Evolutionary conservation across 2,329 filamentous ascomycete species (phyloP), one percentile per base, ranked within the genome.

Genomic region (Trichothecium sympodiale): DNA sequence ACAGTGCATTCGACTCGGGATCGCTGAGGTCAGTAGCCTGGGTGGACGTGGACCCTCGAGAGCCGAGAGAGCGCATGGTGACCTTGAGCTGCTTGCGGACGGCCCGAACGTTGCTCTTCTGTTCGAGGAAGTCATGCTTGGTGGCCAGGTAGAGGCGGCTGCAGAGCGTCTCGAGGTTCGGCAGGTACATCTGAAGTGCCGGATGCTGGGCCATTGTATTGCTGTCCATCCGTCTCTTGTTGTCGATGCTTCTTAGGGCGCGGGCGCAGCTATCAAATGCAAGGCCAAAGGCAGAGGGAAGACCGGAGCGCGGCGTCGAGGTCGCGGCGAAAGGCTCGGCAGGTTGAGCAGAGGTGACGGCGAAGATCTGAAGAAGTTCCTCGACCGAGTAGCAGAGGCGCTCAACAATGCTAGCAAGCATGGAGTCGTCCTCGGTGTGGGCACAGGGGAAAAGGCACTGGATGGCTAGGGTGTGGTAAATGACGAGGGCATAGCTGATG

Each of bases 381-480:
- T 54, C 46, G 4, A 48, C 38, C 2, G 47, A 52, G 3, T 45
- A 43, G 36, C 47, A 54, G 23, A 56, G 52, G 8, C 47, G 43
- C 20, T 53, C 48, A 17, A 55, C 36, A 8, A 42, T 35, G 12
- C 57, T 52, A 13, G 43, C 35, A 2, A 43, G 35, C 6, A 51
- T 34, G 16, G 33, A 30, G 4, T 46, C 46, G 18, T 50, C n/a
- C n/a, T n/a, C 46, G 2, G 37, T 35, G 14, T 44, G 43, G 25
- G 30, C 40, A 5, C n/a, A n/a, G n/a, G 54, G 53, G 34, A 57
- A 58, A 8, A 58, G 41, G 32, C 54, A 49, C 23, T 57, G 55
- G 6, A 56, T 46, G n/a, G 48, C 46, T 43, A 58, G 51, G 31
- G 45, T 48, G 35, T 58, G 52, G 29, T 58, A 53, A n/a, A 53